A percentile compares a stretch with the other conserved stretches of the same genome.
Evolutionary conservation across 2,329 filamentous ascomycete species (phyloP).

Genomic region (Endocalyx cinctus): DNA sequence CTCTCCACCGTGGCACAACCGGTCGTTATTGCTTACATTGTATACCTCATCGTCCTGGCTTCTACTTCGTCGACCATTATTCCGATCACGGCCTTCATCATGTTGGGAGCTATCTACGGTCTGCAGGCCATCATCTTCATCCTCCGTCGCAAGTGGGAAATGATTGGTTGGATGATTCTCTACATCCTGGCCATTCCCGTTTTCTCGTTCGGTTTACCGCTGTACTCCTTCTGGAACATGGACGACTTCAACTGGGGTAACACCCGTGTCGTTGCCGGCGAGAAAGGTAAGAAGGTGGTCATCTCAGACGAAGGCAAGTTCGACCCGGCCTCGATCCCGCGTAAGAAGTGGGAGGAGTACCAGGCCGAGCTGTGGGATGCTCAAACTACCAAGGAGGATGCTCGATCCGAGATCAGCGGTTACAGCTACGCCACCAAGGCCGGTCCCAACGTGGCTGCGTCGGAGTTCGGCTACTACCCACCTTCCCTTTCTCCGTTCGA

Average conservation of each 20-base stretch:
- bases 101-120: constrained; percentile 95
- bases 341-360: constrained; percentile 99
- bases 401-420: constrained; percentile 83
- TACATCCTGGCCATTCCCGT: constrained; percentile 89
- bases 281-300: constrained; percentile 86
- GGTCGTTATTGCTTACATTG: constrained; percentile 83
- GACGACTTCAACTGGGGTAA: constrained; percentile 99
- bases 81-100: constrained; percentile 80
- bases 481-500: constrained; percentile 43
- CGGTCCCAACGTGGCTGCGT: constrained; percentile 47
- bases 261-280: constrained; percentile 92
- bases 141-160: constrained; percentile 94
- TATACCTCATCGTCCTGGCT: constrained; percentile 79
- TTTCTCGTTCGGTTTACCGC: constrained; percentile 82
- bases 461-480: constrained; percentile 59
- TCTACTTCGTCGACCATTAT: constrained; percentile 58
- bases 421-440: constrained; percentile 91
- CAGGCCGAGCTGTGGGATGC: constrained; percentile 97
- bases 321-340: constrained; percentile 84
- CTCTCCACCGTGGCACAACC: constrained; percentile 89
- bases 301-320: constrained; percentile 98
- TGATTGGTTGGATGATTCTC: constrained; percentile 99
- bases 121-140: constrained; percentile 97
- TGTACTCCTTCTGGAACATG: constrained; percentile 99
- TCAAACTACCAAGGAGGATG: constrained; percentile 77